These are phyloP conservation scores for Porphyrellus cyaneotinctus DNA, from an alignment of 768 basidiomycete genomes.

Conservation along the genomic window DNA sequence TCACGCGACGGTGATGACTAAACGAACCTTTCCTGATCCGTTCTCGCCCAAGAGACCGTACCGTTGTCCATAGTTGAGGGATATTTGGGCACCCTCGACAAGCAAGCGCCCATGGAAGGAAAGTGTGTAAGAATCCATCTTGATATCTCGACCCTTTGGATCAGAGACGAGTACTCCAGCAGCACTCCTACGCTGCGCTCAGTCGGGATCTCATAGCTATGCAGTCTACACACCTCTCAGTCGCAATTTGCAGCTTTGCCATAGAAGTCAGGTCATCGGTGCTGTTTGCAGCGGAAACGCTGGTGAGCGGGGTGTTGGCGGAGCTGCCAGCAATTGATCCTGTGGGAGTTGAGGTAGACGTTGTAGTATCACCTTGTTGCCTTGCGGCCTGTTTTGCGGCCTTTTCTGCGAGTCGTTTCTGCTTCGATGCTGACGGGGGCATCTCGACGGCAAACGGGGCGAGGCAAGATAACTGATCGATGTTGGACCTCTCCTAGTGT, in stretches of 20 bases:
- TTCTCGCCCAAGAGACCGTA: slow-evolving; percentile 97
- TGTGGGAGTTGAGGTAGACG: slow-evolving; percentile 56
- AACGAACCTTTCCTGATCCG: slow-evolving; percentile 91
- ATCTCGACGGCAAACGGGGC: slow-evolving; percentile 34
- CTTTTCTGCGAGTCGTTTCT: slow-evolving; percentile 94
- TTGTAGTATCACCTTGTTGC: slow-evolving; percentile 39
- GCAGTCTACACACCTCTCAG: slow-evolving; percentile 63
- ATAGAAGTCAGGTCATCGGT: slow-evolving; percentile 78
- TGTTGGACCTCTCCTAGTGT: slow-evolving; percentile 12
- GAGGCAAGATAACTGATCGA: slow-evolving; percentile 27
- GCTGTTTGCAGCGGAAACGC: slow-evolving; percentile 72
- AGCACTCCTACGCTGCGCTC: slow-evolving; percentile 58
- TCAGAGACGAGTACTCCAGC: slow-evolving; percentile 93
- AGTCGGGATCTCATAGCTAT: neutral
- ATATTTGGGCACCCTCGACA: slow-evolving; percentile 60
- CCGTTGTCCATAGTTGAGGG: slow-evolving; percentile 85
- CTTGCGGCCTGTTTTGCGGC: slow-evolving; percentile 75
- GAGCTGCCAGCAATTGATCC: slow-evolving; percentile 63
- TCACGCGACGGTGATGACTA: slow-evolving; percentile 8
- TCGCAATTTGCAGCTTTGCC: slow-evolving; percentile 86
- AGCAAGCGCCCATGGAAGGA: slow-evolving; percentile 95
- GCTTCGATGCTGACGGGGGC: slow-evolving; percentile 80
- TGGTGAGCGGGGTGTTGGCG: slow-evolving; percentile 77
- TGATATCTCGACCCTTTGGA: slow-evolving; percentile 90
- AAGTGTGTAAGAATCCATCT: slow-evolving; percentile 91